Evolutionary conservation across 164 flowering plant species (phyloP).

Genomic region (Vitis rupestris): DNA sequence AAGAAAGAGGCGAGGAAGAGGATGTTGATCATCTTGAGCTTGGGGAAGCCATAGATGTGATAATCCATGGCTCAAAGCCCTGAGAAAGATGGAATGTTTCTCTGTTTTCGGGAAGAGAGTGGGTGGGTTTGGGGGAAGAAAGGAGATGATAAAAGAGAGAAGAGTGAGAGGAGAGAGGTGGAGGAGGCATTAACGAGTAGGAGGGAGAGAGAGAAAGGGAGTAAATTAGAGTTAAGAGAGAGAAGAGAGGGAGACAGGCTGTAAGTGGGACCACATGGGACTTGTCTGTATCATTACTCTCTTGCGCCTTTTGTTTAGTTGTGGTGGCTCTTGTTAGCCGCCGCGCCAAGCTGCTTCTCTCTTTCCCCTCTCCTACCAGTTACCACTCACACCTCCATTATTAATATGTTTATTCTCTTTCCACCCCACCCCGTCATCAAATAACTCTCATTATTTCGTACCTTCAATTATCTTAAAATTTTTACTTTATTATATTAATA

Average conservation of each 20-base stretch:
- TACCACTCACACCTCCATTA: no score
- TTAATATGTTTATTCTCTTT: no score
- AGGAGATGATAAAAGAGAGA: neutral
- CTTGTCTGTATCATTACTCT: no score
- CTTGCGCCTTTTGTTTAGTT: no score
- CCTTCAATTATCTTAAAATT: no score
- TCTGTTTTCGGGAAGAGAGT: neutral
- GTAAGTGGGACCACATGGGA: no score
- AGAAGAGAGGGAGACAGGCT: neutral
- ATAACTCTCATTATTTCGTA: no score
- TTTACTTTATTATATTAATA: no score
- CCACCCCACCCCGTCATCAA: no score
- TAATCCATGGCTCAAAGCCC: constrained; percentile 39
- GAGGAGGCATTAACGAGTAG: neutral
- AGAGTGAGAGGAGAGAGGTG: neutral
- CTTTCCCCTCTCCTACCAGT: no score
- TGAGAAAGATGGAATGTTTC: neutral
- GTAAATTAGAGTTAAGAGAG: neutral
- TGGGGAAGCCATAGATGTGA: constrained; percentile 39
- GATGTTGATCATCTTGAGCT: constrained; percentile 6
- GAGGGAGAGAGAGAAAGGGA: neutral
- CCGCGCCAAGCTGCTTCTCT: no score
- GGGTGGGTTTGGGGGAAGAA: neutral
- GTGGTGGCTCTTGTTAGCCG: no score
- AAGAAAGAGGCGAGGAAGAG: constrained; percentile 7